Conservation (phyloP, 2,329 filamentous ascomycete genomes). For the Paraphoma chrysanthemicola region DNA sequence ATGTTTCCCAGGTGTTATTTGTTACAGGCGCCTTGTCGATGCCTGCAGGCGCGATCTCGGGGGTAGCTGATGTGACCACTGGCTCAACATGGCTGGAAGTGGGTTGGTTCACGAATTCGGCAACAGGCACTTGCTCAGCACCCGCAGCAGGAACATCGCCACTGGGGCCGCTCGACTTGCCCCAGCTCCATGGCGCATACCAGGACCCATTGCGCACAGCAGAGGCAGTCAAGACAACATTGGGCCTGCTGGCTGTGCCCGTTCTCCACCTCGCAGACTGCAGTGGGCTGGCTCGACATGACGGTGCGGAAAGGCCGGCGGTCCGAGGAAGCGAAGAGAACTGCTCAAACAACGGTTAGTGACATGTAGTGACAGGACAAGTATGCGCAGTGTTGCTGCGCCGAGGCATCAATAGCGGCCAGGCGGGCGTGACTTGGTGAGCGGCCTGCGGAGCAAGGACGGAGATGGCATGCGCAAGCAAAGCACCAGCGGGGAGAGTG, state of each 20-base stretch:
- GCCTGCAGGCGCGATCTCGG: conserved; percentile 45
- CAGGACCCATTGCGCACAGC: conserved; percentile 41
- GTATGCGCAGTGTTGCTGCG: background rate
- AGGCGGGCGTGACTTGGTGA: background rate
- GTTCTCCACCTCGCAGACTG: conserved; percentile 35
- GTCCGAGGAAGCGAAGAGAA: conserved; percentile 43
- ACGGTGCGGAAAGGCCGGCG: conserved; percentile 20
- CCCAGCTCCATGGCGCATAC: conserved; percentile 47
- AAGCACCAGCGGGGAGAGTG: conserved; percentile 4
- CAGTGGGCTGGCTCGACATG: conserved; percentile 34
- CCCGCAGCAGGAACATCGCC: conserved; percentile 20
- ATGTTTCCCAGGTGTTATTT: conserved; percentile 25
- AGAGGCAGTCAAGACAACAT: conserved; percentile 29
- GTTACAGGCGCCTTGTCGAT: conserved; percentile 40
- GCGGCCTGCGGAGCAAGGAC: conserved; percentile 13
- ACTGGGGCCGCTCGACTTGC: conserved; percentile 31
- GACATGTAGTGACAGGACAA: background rate
- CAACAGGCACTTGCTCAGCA: conserved; percentile 21
- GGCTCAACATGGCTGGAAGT: conserved; percentile 20
- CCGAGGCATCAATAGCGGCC: too few relatives aligned
- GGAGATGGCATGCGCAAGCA: conserved; percentile 2
- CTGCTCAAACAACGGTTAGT: conserved; percentile 13
- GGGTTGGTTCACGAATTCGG: conserved; percentile 27
- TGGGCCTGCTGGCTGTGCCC: conserved; percentile 21
- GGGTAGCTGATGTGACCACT: conserved; percentile 37